Evolutionary conservation across 2,329 filamentous ascomycete species (phyloP), one percentile per base, ranked within the genome.

Genomic region (Fusarium lyarnte): DNA sequence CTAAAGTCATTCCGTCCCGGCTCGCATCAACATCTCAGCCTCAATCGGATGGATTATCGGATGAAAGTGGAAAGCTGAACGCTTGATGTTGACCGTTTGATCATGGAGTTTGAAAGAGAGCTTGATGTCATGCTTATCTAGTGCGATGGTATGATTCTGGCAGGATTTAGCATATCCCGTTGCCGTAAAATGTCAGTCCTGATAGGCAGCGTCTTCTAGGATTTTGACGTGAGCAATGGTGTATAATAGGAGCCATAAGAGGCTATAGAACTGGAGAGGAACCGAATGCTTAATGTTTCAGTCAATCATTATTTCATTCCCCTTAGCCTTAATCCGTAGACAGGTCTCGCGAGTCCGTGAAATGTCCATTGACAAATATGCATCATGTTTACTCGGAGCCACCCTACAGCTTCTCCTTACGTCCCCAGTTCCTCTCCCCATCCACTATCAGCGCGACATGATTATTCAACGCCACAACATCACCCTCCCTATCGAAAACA

Each of bases 401-500:
- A 53, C 23, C 39, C 61, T 74, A 85, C 29, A 94, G 80, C 75
- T 74, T 77, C 42, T 42, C 42, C 17, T 65, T 59, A 31, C 63
- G 66, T n/a, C 52, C 65, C 39, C 47, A 60, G 8, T 79, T 80
- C 39, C 73, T 73, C 43, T 75, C 74, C 8, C 66, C 60, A 46
- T 78, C 78, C 16, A 80, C 59, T n/a, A 73, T 66, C 74, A 81
- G 67, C 19, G 79, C 79, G 19, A 79, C 76, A 35, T 80, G 79
- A 33, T 79, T 76, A 27, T 75, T 77, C 54, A 81, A 51, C 3
- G 79, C 79, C 21, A 83, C 75, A 25, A 83, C 27, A 9, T 79
- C 75, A 0, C 76, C 79, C 0, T 66, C 25, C 3, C 33, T 33
- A 41, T 95, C 91, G 78, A 91, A 80, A 5, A 95, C 82, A 33